Base-by-base conservation (phyloP, 225 moss, liverwort and hornwort species). In the Polytrichum commune region DNA sequence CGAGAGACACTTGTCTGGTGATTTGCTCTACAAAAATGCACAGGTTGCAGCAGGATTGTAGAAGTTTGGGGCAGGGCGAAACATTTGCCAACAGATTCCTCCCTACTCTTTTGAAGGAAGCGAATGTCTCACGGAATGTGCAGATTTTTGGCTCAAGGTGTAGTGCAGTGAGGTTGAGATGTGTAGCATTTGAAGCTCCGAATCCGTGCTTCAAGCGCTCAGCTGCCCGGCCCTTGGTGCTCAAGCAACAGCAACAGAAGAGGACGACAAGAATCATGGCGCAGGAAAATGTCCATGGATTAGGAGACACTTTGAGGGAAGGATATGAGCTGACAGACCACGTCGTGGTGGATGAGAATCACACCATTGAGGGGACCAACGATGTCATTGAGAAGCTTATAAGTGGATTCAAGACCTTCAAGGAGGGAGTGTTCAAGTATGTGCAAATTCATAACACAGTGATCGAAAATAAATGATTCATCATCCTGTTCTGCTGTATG, bases 361-460 rank as follows among this genome's bases (percentile, higher is more conserved):
- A 80, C 53, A 57, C 25, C 24, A 77, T 67, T 23, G 83, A 80
- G 53, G 80, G 70, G 54, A 78, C 75, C 32, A 83, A 78, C 57
- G 83, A 83, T 64, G 83, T 78, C 1, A 80, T 86, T 24, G 75
- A 77, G 66, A 86, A 86, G 83, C 86, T 86, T 53, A 78, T 80
- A 4, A 78, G 62, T n/a, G 83, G 86, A 75, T 86, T 83, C 73
- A 86, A 83, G 75, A 86, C 77, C 68, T 86, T 83, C 73, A 86
- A 83, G 75, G 83, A 83, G 62, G 86, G 83, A 70, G 83, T 86
- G 46, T 86, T 77, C 83, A 86, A 83, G 86, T 86, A 80, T 19
- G 79, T 72, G 8, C 54, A 69, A 26, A 27, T 53, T 54, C 38
- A 38, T 38, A 38, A 38, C 38, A 38, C 38, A 38, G 10, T 38